phyloP scores from a whole-genome alignment of 495 filamentous ascomycete genomes.

The Penicillium antarcticum region DNA sequence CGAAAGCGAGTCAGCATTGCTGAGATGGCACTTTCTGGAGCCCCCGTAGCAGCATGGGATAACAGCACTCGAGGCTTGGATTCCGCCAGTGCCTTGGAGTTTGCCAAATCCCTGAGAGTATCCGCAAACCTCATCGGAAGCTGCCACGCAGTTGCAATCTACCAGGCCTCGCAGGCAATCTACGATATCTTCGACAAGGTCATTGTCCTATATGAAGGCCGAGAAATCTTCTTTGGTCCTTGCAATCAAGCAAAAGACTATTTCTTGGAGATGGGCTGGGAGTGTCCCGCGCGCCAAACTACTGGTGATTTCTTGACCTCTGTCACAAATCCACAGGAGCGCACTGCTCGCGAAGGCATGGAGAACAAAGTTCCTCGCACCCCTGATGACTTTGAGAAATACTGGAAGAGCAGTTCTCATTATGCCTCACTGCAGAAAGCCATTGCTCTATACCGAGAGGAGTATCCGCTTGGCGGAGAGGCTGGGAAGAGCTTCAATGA shows the following conservation, averaged over 20 bases:
- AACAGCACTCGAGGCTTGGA: constrained; percentile 84
- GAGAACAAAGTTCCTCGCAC: constrained; percentile 65
- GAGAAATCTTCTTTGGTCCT: constrained; percentile 66
- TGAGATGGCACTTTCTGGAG: constrained; percentile 67
- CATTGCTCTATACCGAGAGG: constrained; percentile 44
- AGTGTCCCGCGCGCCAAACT: constrained; percentile 56
- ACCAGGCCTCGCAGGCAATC: constrained; percentile 83
- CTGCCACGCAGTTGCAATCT: constrained; percentile 76
- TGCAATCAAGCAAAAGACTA: constrained; percentile 56
- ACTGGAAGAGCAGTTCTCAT: constrained; percentile 54
- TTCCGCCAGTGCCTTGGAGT: constrained; percentile 75
- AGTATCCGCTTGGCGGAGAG: constrained; percentile 33
- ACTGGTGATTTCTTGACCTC: constrained; percentile 73
- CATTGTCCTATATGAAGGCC: constrained; percentile 59
- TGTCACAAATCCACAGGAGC: constrained; percentile 64
- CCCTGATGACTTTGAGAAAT: constrained; percentile 63
- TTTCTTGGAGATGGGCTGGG: constrained; percentile 59
- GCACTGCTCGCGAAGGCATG: constrained; percentile 57
- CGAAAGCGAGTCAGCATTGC: constrained; percentile 61
- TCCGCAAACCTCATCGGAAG: constrained; percentile 71
- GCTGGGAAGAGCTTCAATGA: constrained; percentile 29
- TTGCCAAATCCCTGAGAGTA: constrained; percentile 65
- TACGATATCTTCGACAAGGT: constrained; percentile 66
- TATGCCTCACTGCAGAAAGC: constrained; percentile 48
- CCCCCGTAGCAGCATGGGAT: constrained; percentile 75